These are phyloP conservation scores for Stagonosporopsis rhizophila DNA, from an alignment of 2,329 filamentous ascomycete species.

Conservation along the genomic window DNA sequence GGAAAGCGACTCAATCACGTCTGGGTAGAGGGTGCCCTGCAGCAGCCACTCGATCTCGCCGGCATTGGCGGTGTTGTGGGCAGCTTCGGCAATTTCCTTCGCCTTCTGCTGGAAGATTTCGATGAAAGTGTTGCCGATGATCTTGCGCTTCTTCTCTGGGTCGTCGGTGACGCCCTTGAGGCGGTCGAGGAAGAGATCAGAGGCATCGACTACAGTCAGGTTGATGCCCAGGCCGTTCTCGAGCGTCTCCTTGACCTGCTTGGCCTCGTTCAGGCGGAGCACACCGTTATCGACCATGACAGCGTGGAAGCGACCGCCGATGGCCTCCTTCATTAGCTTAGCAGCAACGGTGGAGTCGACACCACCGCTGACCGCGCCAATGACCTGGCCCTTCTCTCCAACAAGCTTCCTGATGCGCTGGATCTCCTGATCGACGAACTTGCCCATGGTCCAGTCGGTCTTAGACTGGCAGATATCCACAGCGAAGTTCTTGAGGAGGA, in stretches of 20 bases:
- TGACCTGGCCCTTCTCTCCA: constrained; percentile 81
- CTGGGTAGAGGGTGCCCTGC: constrained; percentile 84
- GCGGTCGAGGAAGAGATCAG: constrained; percentile 75
- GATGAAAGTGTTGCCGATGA: constrained; percentile 84
- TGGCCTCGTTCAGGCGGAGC: constrained; percentile 84
- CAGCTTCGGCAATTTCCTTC: constrained; percentile 73
- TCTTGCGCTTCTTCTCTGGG: constrained; percentile 88
- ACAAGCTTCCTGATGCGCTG: constrained; percentile 80
- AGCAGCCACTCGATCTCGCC: constrained; percentile 86
- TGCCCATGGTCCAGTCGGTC: constrained; percentile 83
- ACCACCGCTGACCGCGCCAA: constrained; percentile 80
- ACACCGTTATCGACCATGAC: constrained; percentile 86
- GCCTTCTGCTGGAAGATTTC: constrained; percentile 85
- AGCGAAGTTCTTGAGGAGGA: constrained; percentile 82
- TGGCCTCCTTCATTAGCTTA: constrained; percentile 84
- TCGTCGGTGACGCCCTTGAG: constrained; percentile 76
- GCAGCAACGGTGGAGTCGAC: constrained; percentile 91
- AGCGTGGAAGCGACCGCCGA: constrained; percentile 83
- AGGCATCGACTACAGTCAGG: constrained; percentile 83
- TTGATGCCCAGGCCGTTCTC: constrained; percentile 85
- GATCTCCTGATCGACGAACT: constrained; percentile 84
- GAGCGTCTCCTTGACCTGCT: constrained; percentile 81
- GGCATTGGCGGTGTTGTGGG: constrained; percentile 69
- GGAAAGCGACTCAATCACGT: constrained; percentile 74
- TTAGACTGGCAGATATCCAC: constrained; percentile 80